These are phyloP conservation scores for Phytophthora litchii DNA, from an alignment of 352 stramenopile genomes.

Conservation along the genomic window DNA sequence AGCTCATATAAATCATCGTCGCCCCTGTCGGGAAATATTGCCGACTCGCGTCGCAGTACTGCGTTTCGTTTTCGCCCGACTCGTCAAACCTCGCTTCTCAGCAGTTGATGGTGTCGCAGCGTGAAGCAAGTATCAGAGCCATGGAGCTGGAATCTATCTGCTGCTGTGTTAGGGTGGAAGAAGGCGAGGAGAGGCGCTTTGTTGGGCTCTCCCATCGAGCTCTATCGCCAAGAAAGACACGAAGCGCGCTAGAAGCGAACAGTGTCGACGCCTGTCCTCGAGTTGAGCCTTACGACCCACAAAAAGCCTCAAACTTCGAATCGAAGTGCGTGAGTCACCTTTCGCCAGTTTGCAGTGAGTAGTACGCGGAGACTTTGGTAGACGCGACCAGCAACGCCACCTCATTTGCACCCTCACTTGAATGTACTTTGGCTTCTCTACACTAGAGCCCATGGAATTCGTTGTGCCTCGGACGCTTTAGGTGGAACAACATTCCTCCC, in stretches of 20 bases:
- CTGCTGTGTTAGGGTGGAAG: constrained; percentile 3
- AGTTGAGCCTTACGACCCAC: constrained; percentile 18
- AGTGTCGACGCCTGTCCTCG: constrained; percentile 18
- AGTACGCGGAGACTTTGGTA: constrained; percentile 18
- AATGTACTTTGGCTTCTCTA: neutral
- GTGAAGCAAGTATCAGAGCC: neutral
- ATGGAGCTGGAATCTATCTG: constrained; percentile 17
- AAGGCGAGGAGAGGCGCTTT: constrained; percentile 7
- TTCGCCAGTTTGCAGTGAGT: constrained; percentile 32
- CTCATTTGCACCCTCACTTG: constrained; percentile 31
- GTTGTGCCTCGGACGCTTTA: neutral
- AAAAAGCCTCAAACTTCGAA: constrained; percentile 20
- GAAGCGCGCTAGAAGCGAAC: neutral
- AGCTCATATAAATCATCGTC: constrained; percentile 32
- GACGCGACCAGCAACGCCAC: constrained; percentile 22
- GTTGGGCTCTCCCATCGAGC: neutral
- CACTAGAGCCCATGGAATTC: constrained; percentile 4
- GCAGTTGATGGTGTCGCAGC: neutral
- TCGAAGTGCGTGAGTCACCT: constrained; percentile 20
- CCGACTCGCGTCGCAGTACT: constrained; percentile 8
- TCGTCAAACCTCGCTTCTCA: neutral
- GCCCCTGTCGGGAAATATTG: constrained; percentile 16
- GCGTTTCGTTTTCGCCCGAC: constrained; percentile 9
- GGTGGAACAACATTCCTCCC: no score
- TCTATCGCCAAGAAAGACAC: constrained; percentile 3